These are phyloP conservation scores for Spergularia azorica DNA, from an alignment of 179 eudicot species.

Conservation along the genomic window DNA sequence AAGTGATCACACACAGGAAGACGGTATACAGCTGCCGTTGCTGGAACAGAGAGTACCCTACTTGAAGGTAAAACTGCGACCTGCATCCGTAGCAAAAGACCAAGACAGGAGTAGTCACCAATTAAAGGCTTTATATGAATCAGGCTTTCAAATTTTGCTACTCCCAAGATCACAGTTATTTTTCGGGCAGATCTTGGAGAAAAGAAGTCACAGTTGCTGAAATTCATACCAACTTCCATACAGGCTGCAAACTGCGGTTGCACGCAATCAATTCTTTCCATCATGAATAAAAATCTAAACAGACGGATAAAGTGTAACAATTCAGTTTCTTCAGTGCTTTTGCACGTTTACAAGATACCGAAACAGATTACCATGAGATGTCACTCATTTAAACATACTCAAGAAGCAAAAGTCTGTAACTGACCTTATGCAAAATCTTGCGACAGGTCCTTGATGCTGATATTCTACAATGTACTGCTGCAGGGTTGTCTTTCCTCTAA, in stretches of 20 bases:
- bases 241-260: not conserved
- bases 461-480: constrained; percentile 15
- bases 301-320: not conserved
- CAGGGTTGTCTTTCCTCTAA: not conserved
- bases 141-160: not conserved
- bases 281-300: not conserved
- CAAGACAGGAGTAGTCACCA: not conserved
- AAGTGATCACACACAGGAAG: no score
- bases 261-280: not conserved
- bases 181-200: not conserved
- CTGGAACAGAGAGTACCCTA: no score
- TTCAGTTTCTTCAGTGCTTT: not conserved
- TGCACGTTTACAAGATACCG: not conserved
- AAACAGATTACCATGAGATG: not conserved
- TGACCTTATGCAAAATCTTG: not conserved
- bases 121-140: not conserved
- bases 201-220: not conserved
- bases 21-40: no score
- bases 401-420: not conserved
- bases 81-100: not conserved
- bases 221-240: not conserved
- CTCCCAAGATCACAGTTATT: not conserved
- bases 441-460: not conserved
- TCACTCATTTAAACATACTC: not conserved
- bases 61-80: no score